Evolutionary conservation across 371 early-diverging fungal species (phyloP).

Genomic region (Apophysomyces trapeziformis): DNA sequence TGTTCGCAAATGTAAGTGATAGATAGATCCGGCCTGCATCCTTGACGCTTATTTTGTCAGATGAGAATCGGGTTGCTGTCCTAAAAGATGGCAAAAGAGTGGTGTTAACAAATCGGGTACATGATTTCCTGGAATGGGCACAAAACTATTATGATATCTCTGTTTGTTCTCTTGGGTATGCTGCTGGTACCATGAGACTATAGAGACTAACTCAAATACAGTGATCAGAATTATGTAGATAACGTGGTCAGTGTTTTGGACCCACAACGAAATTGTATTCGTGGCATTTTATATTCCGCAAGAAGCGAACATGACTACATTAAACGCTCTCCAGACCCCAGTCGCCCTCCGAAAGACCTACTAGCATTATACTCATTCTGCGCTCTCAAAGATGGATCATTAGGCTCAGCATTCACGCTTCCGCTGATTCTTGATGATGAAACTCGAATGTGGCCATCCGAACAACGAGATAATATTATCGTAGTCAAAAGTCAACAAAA

Average conservation of each 20-base stretch:
- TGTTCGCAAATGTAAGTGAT: slow-evolving; percentile 39
- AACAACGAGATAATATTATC: slow-evolving; percentile 82
- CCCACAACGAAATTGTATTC: slow-evolving; percentile 61
- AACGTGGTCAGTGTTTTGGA: slow-evolving; percentile 74
- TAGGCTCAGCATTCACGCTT: slow-evolving; percentile 53
- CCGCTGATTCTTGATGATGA: slow-evolving; percentile 80
- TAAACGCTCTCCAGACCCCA: slow-evolving; percentile 46
- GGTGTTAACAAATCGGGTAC: slow-evolving; percentile 71
- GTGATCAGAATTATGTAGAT: slow-evolving; percentile 78
- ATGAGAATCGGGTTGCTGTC: slow-evolving; percentile 63
- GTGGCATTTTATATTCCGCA: slow-evolving; percentile 75
- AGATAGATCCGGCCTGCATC: not conserved
- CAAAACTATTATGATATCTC: slow-evolving; percentile 71
- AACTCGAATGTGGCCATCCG: slow-evolving; percentile 76
- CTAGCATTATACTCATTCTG: slow-evolving; percentile 71
- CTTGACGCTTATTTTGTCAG: slow-evolving; percentile 31
- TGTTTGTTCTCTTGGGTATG: slow-evolving; percentile 79
- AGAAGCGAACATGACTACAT: slow-evolving; percentile 73
- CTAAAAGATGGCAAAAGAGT: slow-evolving; percentile 70
- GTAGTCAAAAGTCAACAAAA: slow-evolving; percentile 65
- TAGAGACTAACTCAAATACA: not conserved
- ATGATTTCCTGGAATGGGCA: slow-evolving; percentile 82
- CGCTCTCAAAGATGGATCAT: slow-evolving; percentile 49
- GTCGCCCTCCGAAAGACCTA: slow-evolving; percentile 76
- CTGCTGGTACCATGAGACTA: not conserved